Evolutionary conservation across 2,329 filamentous ascomycete genomes (phyloP).

Genomic region (Microdochium paspali): DNA sequence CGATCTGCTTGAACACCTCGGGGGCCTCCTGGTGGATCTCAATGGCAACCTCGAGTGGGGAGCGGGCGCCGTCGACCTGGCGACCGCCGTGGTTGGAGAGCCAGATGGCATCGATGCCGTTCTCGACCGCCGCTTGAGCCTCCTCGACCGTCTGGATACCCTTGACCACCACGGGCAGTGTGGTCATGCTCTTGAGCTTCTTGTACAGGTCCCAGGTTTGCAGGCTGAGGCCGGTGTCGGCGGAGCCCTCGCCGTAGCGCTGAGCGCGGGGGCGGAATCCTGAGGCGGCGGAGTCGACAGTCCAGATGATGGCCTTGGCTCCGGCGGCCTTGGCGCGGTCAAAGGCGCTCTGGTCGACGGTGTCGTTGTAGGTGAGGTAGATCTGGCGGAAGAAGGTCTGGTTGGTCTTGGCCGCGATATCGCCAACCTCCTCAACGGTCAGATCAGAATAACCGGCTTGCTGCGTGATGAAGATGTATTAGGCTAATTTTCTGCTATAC

Average conservation of each 20-base stretch:
- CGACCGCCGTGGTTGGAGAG: conserved; percentile 26
- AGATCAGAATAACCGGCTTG: conserved; percentile 22
- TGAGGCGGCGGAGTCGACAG: conserved; percentile 9
- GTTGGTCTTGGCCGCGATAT: conserved; percentile 18
- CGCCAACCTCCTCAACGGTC: conserved; percentile 26
- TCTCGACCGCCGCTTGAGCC: conserved; percentile 15
- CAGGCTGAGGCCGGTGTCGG: conserved; percentile 1
- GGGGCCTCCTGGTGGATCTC: conserved; percentile 18
- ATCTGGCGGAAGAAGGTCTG: conserved; percentile 12
- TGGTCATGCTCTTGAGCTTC: conserved; percentile 9
- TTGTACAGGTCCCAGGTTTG: conserved; percentile 16
- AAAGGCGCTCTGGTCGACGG: conserved; percentile 4
- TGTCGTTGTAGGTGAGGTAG: conserved; percentile 13
- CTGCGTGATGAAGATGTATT: conserved; percentile 5
- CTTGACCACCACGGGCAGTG: conserved; percentile 19
- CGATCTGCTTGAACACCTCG: conserved; percentile 17
- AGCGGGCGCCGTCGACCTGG: conserved; percentile 19
- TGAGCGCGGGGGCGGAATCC: conserved; percentile 6
- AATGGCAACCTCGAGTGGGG: conserved; percentile 18
- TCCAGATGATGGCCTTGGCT: conserved; percentile 10
- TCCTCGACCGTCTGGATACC: conserved; percentile 23
- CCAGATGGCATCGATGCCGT: conserved; percentile 18
- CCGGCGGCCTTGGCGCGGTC: conserved; percentile 7
- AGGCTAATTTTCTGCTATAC: neutral
- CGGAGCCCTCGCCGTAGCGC: conserved; percentile 4